Base-by-base conservation (phyloP, 2,329 filamentous ascomycete species). In the Aspergillus candidus region DNA sequence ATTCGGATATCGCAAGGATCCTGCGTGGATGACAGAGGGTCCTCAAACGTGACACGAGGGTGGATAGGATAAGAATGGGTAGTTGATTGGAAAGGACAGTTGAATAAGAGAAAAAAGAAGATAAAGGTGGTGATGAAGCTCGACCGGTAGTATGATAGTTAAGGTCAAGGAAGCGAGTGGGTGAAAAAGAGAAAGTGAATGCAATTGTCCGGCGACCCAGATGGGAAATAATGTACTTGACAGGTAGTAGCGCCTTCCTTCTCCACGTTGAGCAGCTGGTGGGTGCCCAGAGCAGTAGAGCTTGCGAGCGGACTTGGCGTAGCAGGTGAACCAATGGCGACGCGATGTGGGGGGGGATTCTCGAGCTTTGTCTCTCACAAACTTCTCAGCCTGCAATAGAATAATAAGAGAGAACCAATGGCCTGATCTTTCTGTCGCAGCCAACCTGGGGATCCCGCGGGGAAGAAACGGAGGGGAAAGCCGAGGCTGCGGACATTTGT, bases 161-260 rank as follows among this genome's bases (percentile, higher is more conserved):
- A 27, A 7, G 4, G 22, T 10, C 7, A 10, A 27, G 22, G 41
- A 29, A 30, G 39, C 36, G 22, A 56, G 49, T 8, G 60, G 56
- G 13, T 48, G 51, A 3, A 52, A 47, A 68, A 69, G 38, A 62
- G 42, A 67, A 72, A 40, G 77, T 77, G 59, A 58, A 68, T 17
- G 71, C 73, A 10, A 46, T 13, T 12, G 36, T 33, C 33, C 45
- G 8, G 22, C 8, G 22, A 7, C 22, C 22, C 22, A 27, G 22
- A 38, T 30, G 18, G 31, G 29, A 15, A 31, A 31, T 14, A 38
- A 38, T 14, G 13, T 32, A 13, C 37, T 38, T 10, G 22, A 27
- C 7, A 7, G 22, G 22, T 27, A 14, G 12, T 38, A 14, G 31
- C 7, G 27, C n/a, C 31, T 38, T 30, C 37, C 37, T 38, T 8